A percentile compares a stretch with the other conserved stretches of the same genome.
These are phyloP conservation scores for Naganishia liquefaciens DNA, from an alignment of 1,284 basidiomycete genomes.

Conservation along the genomic window DNA sequence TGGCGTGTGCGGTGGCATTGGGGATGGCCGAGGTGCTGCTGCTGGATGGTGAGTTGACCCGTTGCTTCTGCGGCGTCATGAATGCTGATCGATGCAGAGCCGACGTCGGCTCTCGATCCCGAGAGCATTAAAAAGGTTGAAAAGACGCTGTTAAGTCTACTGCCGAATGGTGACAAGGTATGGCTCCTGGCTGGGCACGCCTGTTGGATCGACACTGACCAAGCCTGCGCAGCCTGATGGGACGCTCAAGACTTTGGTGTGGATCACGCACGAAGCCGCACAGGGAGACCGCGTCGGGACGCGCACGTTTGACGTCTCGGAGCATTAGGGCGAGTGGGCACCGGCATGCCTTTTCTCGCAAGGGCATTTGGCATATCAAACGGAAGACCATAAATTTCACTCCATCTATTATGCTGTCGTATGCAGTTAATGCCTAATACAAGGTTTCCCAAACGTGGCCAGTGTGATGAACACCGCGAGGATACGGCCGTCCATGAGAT, in stretches of 20 bases:
- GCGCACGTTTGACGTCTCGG: conserved; percentile 49
- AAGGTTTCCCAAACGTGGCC: too few relatives aligned
- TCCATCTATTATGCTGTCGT: not conserved
- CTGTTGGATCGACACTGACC: not conserved
- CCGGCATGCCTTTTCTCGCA: too few relatives aligned
- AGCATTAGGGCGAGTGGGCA: not conserved
- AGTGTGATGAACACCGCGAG: not conserved
- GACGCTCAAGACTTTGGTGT: conserved; percentile 67
- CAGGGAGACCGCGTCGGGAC: conserved; percentile 73
- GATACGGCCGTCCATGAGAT: not conserved
- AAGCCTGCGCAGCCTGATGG: conserved; percentile 17
- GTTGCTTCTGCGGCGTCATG: not conserved
- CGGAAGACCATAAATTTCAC: not conserved
- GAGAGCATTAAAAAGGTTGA: conserved; percentile 67
- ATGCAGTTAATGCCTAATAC: too few relatives aligned
- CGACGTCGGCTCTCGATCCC: conserved; percentile 81
- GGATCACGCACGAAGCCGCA: conserved; percentile 83
- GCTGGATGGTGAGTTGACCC: conserved; percentile 67
- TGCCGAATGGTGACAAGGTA: conserved; percentile 47
- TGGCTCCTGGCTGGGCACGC: not conserved
- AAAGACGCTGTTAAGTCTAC: conserved; percentile 60
- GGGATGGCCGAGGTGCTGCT: conserved; percentile 75
- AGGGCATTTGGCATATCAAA: too few relatives aligned
- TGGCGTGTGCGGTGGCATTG: conserved; percentile 71
- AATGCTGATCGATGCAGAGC: conserved; percentile 59